These are phyloP conservation scores for Emmonsiellopsis sp. DNA, from an alignment of 2,329 filamentous ascomycete genomes.

Conservation along the genomic window DNA sequence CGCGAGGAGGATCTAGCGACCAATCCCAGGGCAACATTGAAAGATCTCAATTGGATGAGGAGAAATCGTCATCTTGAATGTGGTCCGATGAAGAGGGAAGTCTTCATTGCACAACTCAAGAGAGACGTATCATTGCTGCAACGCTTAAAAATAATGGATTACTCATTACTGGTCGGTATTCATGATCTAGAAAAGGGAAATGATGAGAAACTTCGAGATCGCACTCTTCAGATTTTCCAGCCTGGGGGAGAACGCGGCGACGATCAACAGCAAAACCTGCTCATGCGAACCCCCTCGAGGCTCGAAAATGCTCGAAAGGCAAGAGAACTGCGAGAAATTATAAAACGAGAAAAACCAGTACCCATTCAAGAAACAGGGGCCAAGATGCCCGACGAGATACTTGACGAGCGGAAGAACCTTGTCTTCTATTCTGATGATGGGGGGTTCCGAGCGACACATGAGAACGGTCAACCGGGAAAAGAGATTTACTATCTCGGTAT, in stretches of 20 bases:
- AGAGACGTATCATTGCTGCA: constrained; percentile 81
- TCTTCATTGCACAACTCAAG: constrained; percentile 83
- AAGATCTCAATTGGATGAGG: constrained; percentile 93
- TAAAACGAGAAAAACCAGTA: constrained; percentile 87
- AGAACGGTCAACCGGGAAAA: constrained; percentile 73
- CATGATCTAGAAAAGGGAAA: constrained; percentile 87
- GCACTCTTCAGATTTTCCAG: constrained; percentile 89
- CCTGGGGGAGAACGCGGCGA: constrained; percentile 66
- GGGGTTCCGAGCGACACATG: constrained; percentile 84
- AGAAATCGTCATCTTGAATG: constrained; percentile 78
- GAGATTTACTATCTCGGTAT: constrained; percentile 98
- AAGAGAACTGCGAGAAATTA: constrained; percentile 79
- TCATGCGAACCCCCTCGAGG: constrained; percentile 87
- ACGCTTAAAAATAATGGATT: constrained; percentile 93
- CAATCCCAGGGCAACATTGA: constrained; percentile 87
- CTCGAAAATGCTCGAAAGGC: constrained; percentile 86
- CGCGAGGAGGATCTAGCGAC: constrained; percentile 76
- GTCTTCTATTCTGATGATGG: constrained; percentile 93
- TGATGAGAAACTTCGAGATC: constrained; percentile 82
- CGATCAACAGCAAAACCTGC: constrained; percentile 53
- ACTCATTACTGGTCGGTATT: constrained; percentile 88
- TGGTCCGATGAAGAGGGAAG: constrained; percentile 74
- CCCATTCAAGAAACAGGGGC: constrained; percentile 75
- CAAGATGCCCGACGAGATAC: constrained; percentile 84
- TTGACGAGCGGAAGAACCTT: constrained; percentile 65